Conservation (phyloP, 2,329 filamentous ascomycete species). For the Tolypocladium capitatum region DNA sequence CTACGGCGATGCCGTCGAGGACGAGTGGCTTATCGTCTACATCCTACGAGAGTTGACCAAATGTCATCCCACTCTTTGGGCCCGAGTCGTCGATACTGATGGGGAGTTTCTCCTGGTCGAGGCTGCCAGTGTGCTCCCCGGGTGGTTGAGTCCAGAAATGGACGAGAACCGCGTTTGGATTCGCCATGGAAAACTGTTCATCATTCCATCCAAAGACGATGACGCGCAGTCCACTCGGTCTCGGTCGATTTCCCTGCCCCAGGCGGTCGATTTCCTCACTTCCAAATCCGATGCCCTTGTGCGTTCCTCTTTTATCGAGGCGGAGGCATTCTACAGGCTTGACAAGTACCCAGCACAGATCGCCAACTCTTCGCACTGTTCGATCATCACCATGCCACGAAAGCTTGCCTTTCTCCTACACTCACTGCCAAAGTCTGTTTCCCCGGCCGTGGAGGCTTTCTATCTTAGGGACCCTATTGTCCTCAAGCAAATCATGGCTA, state of each 20-base stretch:
- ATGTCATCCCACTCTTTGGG: slow-evolving; percentile 62
- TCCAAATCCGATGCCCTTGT: slow-evolving; percentile 45
- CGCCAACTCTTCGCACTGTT: slow-evolving; percentile 59
- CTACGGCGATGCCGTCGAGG: slow-evolving; percentile 88
- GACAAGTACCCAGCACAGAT: slow-evolving; percentile 73
- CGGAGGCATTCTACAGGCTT: slow-evolving; percentile 82
- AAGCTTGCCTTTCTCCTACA: slow-evolving; percentile 72
- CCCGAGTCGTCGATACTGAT: slow-evolving; percentile 72
- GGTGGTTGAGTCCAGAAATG: slow-evolving; percentile 84
- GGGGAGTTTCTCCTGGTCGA: slow-evolving; percentile 94
- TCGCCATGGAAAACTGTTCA: slow-evolving; percentile 57
- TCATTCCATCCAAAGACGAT: slow-evolving; percentile 47
- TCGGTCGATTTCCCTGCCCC: slow-evolving; percentile 43
- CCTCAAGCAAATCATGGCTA: slow-evolving; percentile 52
- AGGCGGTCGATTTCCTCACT: slow-evolving; percentile 51
- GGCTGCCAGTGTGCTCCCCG: slow-evolving; percentile 74
- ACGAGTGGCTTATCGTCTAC: slow-evolving; percentile 95
- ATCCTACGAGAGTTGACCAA: slow-evolving; percentile 70
- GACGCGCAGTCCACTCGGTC: slow-evolving; percentile 6
- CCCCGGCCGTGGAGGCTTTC: slow-evolving; percentile 79
- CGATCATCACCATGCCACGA: slow-evolving; percentile 62
- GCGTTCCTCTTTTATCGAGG: slow-evolving; percentile 62
- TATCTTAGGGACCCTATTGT: slow-evolving; percentile 77
- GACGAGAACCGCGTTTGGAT: slow-evolving; percentile 87
- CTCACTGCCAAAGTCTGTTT: slow-evolving; percentile 59